Percentiles rank a stretch among this genome's conserved stretches.
phyloP scores from a whole-genome alignment of 2,329 filamentous ascomycete genomes.

The Curvularia verruculosa region DNA sequence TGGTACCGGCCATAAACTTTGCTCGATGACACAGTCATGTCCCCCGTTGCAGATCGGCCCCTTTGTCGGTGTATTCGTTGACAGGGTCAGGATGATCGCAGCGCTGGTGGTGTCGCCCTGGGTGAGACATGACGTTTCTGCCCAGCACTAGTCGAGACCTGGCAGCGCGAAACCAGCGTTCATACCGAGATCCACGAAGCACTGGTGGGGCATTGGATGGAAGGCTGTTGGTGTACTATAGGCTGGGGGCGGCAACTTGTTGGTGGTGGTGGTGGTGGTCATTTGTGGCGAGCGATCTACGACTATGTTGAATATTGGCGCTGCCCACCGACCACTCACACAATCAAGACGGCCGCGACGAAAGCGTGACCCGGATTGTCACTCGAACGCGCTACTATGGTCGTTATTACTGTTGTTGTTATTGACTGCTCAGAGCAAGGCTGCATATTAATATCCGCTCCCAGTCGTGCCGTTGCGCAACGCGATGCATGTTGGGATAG shows the following conservation, averaged over 20 bases:
- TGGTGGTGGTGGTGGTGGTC: neutral
- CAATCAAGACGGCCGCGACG: neutral
- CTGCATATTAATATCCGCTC: conserved; percentile 1
- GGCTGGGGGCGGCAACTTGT: neutral
- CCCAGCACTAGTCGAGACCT: neutral
- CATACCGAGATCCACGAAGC: neutral
- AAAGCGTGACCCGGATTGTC: neutral
- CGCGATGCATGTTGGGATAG: conserved; percentile 15
- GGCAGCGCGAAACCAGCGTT: neutral
- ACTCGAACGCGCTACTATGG: neutral
- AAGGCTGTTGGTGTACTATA: neutral
- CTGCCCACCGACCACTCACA: neutral
- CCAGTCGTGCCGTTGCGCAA: conserved; percentile 5
- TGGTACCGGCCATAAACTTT: conserved; percentile 22
- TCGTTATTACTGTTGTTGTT: too few species aligned
- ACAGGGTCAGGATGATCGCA: neutral
- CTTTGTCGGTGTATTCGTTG: conserved; percentile 7
- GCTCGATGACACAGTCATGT: conserved; percentile 2
- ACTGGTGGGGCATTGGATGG: neutral
- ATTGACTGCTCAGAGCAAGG: too few species aligned
- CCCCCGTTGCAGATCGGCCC: conserved; percentile 4
- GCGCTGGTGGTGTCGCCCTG: neutral
- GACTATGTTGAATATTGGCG: neutral
- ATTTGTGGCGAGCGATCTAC: neutral
- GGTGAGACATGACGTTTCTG: conserved; percentile 5